Percentiles rank a stretch among this genome's conserved stretches.
phyloP scores from a whole-genome alignment of 164 flowering plant genomes.

The Vitis labrusca region DNA sequence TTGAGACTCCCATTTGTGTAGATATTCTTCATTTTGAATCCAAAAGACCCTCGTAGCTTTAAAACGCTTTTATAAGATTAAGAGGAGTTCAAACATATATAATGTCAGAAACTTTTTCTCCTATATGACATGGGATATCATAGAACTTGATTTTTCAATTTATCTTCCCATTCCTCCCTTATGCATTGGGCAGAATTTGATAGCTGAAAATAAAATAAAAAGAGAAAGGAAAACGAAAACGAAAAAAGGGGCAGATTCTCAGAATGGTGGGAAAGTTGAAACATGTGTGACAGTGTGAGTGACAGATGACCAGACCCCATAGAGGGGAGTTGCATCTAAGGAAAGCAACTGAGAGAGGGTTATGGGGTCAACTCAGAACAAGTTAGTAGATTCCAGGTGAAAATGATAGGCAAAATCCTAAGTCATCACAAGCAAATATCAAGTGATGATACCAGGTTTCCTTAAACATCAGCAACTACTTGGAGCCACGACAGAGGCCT shows the following conservation, averaged over 20 bases:
- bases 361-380: conserved; percentile 1
- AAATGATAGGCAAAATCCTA: background rate
- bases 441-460: background rate
- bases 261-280: background rate
- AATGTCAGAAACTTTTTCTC: no score
- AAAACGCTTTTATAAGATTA: no score
- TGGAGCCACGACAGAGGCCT: background rate
- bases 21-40: no score
- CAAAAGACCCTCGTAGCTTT: no score
- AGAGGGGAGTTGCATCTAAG: background rate
- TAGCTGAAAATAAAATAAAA: background rate
- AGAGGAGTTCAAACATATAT: no score
- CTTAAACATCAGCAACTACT: background rate
- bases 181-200: background rate
- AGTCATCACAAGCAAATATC: background rate
- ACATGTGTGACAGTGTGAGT: background rate
- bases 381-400: background rate
- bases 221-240: background rate
- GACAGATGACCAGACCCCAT: background rate
- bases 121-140: no score
- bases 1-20: no score
- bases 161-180: no score
- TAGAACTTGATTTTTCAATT: no score
- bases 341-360: background rate
- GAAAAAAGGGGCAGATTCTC: background rate